A percentile compares a stretch with the other conserved stretches of the same genome.
Conservation (phyloP, 2,329 filamentous ascomycete species). For the Xylaria sp. region DNA sequence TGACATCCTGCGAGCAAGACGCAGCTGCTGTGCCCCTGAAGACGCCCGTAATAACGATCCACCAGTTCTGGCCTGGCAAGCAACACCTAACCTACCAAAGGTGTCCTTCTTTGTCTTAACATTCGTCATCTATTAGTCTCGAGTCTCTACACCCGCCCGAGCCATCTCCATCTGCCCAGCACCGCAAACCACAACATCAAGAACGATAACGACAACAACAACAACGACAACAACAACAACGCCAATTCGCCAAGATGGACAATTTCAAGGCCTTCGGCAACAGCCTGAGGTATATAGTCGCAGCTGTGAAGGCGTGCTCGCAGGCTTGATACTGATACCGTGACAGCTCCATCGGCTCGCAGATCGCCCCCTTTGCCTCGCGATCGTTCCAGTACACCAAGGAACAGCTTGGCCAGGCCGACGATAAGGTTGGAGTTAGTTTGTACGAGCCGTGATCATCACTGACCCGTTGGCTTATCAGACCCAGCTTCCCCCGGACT, state of each 20-base stretch:
- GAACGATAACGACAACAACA: no score
- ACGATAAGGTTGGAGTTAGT: conserved; percentile 73
- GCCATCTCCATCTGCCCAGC: not conserved
- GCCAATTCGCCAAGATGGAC: conserved; percentile 47
- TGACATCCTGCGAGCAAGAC: not conserved
- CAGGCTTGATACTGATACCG: conserved; percentile 22
- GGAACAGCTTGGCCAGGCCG: conserved; percentile 92
- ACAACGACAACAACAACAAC: not conserved
- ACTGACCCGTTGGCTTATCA: conserved; percentile 41
- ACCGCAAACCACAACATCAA: not conserved
- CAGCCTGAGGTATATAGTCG: conserved; percentile 56
- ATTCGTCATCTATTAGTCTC: not conserved
- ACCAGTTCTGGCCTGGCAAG: conserved; percentile 9
- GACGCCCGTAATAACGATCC: conserved; percentile 6
- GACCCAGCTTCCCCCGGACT: conserved; percentile 96
- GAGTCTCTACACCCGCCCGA: not conserved
- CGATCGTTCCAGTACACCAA: conserved; percentile 97
- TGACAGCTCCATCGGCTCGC: conserved; percentile 66
- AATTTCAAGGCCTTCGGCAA: conserved; percentile 61
- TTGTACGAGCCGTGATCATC: not conserved
- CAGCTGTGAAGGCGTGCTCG: conserved; percentile 17
- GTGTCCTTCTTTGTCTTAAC: conserved; percentile 8
- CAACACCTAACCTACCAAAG: conserved; percentile 11
- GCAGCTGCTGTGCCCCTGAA: conserved; percentile 8
- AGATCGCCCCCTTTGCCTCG: conserved; percentile 89